Evolutionary conservation across 257 asterid genomes (phyloP), one percentile per base, ranked within the genome.

Genomic region (Solanum stenotomum): DNA sequence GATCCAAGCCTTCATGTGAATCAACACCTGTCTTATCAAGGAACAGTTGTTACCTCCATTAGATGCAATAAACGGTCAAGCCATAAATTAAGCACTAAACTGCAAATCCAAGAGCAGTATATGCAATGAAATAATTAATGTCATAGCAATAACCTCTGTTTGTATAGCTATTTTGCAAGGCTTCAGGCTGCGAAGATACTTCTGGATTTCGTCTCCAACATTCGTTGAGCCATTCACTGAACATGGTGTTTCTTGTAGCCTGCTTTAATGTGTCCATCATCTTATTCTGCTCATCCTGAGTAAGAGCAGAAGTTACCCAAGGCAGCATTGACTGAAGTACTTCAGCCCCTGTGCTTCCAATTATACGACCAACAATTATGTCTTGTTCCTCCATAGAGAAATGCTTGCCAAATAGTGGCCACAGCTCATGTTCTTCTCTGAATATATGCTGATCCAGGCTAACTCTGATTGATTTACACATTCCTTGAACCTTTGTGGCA

Each of bases 281-380:
- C 77, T 87, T 90, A 90, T 90, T 92, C 83, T 92, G 94, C 90
- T 92, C 94, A 85, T 89, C 92, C 85, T 88, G 92, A 46, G 93
- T 89, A 87, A 92, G 94, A 88, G 92, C 94, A 42, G 94, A 89
- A 81, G 94, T 92, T 59, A 92, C 93, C 94, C 94, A 92, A 88
- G 94, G 94, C 76, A 92, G 87, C 92, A 92, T 90, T n/a, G 93
- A 90, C 76, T 92, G 93, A 86, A 92, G 92, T 25, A 92, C 94
- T 87, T 92, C 94, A n/a, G 94, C 94, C 56, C 94, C 94, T 56
- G 94, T 92, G 34, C 91, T 92, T 83, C 94, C 94, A 85, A 92
- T 90, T 87, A 92, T 92, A 46, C 92, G 92, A 65, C 94, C 94
- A 65, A 92, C 94, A 87, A 92, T 89, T 86, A 89, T 89, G 87